phyloP scores from a whole-genome alignment of 2,329 filamentous ascomycete genomes.

The Byssoonygena ceratinophila region DNA sequence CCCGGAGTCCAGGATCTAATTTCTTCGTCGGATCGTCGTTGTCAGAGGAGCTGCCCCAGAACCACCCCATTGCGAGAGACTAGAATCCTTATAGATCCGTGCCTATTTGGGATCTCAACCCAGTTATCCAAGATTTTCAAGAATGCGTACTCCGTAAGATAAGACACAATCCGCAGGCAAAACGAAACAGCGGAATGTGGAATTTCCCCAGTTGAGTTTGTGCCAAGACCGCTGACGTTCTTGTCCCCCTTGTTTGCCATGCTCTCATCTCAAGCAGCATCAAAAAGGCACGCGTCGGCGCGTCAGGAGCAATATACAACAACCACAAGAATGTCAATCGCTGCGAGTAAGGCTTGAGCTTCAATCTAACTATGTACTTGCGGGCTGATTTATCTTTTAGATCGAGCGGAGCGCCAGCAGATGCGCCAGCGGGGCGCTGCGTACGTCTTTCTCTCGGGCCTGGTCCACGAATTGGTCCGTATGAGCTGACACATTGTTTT shows the following conservation, averaged over 20 bases:
- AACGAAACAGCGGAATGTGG: background rate
- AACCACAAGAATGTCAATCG: conserved; percentile 22
- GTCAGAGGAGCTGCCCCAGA: conserved; percentile 45
- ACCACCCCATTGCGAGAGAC: conserved; percentile 49
- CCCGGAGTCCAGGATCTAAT: conserved; percentile 71
- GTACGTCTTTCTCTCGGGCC: conserved; percentile 31
- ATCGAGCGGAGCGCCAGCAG: conserved; percentile 45
- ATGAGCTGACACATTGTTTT: conserved; percentile 8
- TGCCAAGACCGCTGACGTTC: conserved; percentile 7
- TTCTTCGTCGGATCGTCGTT: conserved; percentile 55
- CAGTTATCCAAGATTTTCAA: too few species aligned
- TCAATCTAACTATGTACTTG: background rate
- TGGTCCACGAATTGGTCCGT: background rate
- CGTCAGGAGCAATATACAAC: conserved; percentile 13
- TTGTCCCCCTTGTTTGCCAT: background rate
- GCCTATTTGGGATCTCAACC: background rate
- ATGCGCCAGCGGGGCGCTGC: conserved; percentile 50
- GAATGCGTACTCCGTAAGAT: background rate
- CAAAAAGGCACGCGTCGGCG: conserved; percentile 9
- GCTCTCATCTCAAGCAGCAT: background rate
- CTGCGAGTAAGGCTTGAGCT: conserved; percentile 27
- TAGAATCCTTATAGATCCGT: background rate
- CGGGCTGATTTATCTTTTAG: conserved; percentile 22
- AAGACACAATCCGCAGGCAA: background rate
- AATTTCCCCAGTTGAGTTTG: conserved; percentile 1